Percentiles rank a stretch among this genome's conserved stretches.
Evolutionary conservation across 805 yeast genomes (phyloP).

Genomic region (Candida argentea): DNA sequence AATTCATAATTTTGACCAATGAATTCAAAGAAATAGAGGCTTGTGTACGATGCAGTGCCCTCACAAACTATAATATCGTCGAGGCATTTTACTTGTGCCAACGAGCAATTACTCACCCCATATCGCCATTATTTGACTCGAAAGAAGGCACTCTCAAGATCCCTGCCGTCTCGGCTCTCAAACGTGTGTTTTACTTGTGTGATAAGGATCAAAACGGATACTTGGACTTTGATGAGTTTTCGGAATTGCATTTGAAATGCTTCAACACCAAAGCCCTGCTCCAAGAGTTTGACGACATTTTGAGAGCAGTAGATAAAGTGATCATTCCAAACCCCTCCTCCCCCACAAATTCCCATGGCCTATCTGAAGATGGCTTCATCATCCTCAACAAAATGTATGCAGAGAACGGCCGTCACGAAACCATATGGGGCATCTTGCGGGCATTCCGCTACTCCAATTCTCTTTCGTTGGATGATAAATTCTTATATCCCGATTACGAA

Average conservation of each 20-base stretch:
- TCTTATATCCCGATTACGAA: slow-evolving; percentile 70
- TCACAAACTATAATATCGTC: slow-evolving; percentile 71
- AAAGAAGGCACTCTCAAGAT: slow-evolving; percentile 78
- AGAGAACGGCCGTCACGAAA: slow-evolving; percentile 89
- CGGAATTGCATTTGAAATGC: slow-evolving; percentile 61
- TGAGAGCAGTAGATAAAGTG: slow-evolving; percentile 20
- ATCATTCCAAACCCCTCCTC: slow-evolving; percentile 17
- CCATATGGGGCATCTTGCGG: slow-evolving; percentile 90
- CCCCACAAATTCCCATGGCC: slow-evolving; percentile 39
- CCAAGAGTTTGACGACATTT: slow-evolving; percentile 29
- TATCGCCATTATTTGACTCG: slow-evolving; percentile 89
- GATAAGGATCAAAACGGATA: slow-evolving; percentile 89
- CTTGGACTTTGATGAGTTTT: slow-evolving; percentile 61
- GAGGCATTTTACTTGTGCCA: slow-evolving; percentile 92
- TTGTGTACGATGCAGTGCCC: slow-evolving; percentile 83
- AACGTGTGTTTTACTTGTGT: slow-evolving; percentile 71
- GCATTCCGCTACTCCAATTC: slow-evolving; percentile 90
- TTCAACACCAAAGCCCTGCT: slow-evolving; percentile 42
- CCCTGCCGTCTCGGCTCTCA: slow-evolving; percentile 62
- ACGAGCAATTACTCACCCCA: slow-evolving; percentile 85
- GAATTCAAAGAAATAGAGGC: slow-evolving; percentile 94
- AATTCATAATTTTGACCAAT: slow-evolving; percentile 72
- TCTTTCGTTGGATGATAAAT: slow-evolving; percentile 67
- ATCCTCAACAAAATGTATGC: slow-evolving; percentile 73
- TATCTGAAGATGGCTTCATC: slow-evolving; percentile 68